Evolutionary conservation across 371 early-diverging fungal genomes (phyloP), one percentile per base, ranked within the genome.

Genomic region (Zychaea mexicana): DNA sequence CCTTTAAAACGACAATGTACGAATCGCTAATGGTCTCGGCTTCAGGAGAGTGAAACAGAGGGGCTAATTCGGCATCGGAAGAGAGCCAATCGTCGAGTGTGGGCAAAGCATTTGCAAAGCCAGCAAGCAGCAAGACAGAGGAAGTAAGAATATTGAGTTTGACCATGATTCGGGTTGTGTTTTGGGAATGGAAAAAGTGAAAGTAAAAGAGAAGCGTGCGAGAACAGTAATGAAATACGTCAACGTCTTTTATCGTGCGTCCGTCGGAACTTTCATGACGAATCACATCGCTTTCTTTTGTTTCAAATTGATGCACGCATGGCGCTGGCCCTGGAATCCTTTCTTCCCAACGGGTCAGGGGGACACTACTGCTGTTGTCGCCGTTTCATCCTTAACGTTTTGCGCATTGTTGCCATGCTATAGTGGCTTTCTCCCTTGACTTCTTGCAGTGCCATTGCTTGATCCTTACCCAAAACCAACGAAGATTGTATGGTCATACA

Each of bases 1-100:
- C 76, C 76, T 94, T 94, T 70, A 94, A 86, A 32, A 94, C 88
- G 36, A 95, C 90, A 67, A 95, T 91, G 85, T 95, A 96, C 39
- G 85, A 86, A 77, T 94, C 88, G 12, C 85, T 78, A 57, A 96
- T 84, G 61, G 74, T 64, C 61, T 90, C 88, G 21, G 88, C 81
- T 63, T 88, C 85, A 31, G 78, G 68, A 49, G 88, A 74, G 33
- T 86, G 74, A 38, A 90, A 75, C 33, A 92, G 75, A 36, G 92
- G 92, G 28, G 90, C 92, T 38, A 86, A 56, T 61, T 31, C 49
- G 46, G 28, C 42, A 15, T 57, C 68, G 24, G 33, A 60, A n/a
- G 12, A 9, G 17, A 31, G 32, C 7, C 49, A 17, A 24, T 47
- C 30, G 17, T 47, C 57, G 4, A 63, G 57, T 10, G 68, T 19